Evolutionary conservation across 768 basidiomycete genomes (phyloP).

Genomic region (Gautieria morchelliformis): DNA sequence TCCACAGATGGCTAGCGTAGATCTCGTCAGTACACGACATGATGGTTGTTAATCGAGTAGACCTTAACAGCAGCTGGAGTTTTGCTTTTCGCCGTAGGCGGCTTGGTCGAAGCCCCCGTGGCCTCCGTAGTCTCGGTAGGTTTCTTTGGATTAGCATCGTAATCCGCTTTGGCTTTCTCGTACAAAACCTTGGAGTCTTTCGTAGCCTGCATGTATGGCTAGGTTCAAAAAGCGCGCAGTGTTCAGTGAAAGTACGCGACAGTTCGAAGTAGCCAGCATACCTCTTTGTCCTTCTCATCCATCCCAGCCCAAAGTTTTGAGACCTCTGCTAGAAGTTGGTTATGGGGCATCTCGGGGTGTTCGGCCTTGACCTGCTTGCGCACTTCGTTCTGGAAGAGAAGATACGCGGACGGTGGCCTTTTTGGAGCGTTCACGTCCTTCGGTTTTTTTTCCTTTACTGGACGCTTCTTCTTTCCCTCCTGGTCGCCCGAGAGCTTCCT

Average conservation of each 20-base stretch:
- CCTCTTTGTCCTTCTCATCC: constrained; percentile 61
- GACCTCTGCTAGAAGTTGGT: constrained; percentile 65
- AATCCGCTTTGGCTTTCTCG: constrained; percentile 51
- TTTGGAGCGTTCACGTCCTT: constrained; percentile 94
- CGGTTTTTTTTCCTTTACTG: constrained; percentile 44
- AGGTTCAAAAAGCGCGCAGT: constrained; percentile 1
- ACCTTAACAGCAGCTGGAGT: constrained; percentile 18
- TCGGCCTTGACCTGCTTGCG: constrained; percentile 61
- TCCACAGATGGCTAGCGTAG: background rate
- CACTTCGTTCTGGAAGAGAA: constrained; percentile 89
- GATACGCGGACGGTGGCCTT: constrained; percentile 85
- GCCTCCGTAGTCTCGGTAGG: constrained; percentile 11
- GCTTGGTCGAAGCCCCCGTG: constrained; percentile 3
- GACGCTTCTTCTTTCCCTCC: constrained; percentile 42
- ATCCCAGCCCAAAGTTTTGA: constrained; percentile 67
- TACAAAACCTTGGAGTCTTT: constrained; percentile 55
- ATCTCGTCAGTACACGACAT: background rate
- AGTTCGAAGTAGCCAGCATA: constrained; percentile 28
- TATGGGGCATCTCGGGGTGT: constrained; percentile 55
- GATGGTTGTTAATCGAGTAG: too few relatives aligned
- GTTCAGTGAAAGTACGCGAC: constrained; percentile 1
- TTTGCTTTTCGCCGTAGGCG: constrained; percentile 17
- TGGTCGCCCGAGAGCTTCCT: constrained; percentile 15
- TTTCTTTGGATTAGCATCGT: constrained; percentile 48
- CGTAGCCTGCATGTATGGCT: constrained; percentile 45